These are phyloP conservation scores for Paramarasmius palmivorus DNA, from an alignment of 1,284 basidiomycete species.

Conservation along the genomic window DNA sequence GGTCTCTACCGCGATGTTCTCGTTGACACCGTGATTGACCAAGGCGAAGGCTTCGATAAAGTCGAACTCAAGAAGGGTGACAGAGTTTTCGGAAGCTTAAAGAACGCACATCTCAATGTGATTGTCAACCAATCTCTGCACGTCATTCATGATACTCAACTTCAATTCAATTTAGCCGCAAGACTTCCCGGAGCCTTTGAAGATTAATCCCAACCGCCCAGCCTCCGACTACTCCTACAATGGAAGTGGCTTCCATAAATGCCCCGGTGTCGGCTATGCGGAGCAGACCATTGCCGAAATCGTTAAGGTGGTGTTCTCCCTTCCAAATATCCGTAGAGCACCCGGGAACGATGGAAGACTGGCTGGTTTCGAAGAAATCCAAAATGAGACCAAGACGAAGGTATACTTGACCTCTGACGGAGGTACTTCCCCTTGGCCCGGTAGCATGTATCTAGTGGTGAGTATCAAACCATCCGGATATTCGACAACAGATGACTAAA, in stretches of 20 bases:
- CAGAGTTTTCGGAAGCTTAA: constrained; percentile 45
- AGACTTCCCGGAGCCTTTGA: constrained; percentile 45
- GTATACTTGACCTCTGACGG: constrained; percentile 31
- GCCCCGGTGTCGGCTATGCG: constrained; percentile 39
- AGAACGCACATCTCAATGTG: constrained; percentile 52
- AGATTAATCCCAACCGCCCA: constrained; percentile 41
- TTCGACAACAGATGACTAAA: no score
- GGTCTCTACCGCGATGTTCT: constrained; percentile 47
- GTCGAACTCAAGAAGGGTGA: constrained; percentile 44
- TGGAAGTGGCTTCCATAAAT: constrained; percentile 46
- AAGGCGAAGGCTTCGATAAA: constrained; percentile 37
- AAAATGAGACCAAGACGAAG: constrained; percentile 29
- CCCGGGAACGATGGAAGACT: constrained; percentile 39
- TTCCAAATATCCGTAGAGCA: constrained; percentile 48
- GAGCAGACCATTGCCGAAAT: constrained; percentile 43
- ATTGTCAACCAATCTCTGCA: constrained; percentile 15
- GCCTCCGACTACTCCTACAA: constrained; percentile 38
- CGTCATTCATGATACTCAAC: background rate
- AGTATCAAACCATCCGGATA: background rate
- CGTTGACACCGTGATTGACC: constrained; percentile 34
- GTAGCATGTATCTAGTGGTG: constrained; percentile 29
- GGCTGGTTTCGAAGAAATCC: constrained; percentile 30
- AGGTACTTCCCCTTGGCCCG: constrained; percentile 31
- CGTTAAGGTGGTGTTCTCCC: constrained; percentile 43
- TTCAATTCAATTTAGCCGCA: constrained; percentile 25